Evolutionary conservation across 192 early-diverging fungal genomes (phyloP), one percentile per base, ranked within the genome.

Genomic region (Allomyces javanicus): DNA sequence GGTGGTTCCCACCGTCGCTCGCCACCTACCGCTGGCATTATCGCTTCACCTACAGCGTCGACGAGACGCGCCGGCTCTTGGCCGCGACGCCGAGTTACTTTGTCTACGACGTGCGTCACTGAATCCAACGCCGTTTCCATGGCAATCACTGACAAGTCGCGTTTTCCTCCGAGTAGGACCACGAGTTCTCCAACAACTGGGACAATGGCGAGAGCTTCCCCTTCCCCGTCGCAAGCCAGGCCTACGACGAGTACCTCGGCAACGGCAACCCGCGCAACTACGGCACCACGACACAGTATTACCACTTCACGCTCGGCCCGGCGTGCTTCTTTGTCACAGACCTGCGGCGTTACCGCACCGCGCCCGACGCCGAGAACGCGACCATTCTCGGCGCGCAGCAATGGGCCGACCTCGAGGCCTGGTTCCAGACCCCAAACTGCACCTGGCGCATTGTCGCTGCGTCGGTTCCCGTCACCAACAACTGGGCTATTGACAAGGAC

Each of bases 131-230:
- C 4, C 26, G 26, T 4, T 26, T 26, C 26, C 26, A 26, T 4
- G 4, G 26, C 26, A 26, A 26, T 26, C 4, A 3, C 26, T 26
- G 26, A 26, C 26, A 4, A 26, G 4, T 4, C 26, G 26, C 4
- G 26, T 4, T 26, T 26, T 1, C 4, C 4, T 10, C 1, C 9
- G 1, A 1, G 19, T 58, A 58, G 50, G 50, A 80, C 71, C 78
- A 80, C 50, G 78, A 80, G 67, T 74, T 80, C 63, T 67, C 70
- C 64, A 80, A 80, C 70, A 76, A 80, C 71, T 80, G 78, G 78
- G 72, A 77, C 62, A 25, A 45, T 24, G 68, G 72, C 62, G 72
- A 74, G 23, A 21, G 61, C 12, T 62, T 64, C 44, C 76, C 76
- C 9, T 75, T 76, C 72, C 68, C 64, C 63, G 73, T 44, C 65